Base-by-base conservation (phyloP, 176 grass and related monocot genomes). In the Areca catechu region DNA sequence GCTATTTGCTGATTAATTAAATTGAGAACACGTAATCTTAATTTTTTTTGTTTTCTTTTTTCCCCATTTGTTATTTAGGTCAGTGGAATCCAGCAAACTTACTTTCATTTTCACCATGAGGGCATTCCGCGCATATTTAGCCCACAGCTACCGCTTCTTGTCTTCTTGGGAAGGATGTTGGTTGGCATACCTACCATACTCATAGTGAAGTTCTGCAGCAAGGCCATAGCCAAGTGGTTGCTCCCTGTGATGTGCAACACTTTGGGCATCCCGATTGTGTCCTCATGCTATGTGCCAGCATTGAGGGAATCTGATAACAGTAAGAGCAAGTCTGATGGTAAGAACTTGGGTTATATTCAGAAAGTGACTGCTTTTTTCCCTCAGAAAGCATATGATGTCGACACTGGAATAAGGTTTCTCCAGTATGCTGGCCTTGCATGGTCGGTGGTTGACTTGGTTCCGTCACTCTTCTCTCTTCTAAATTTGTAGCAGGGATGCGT, bases 151-250 rank as follows among this genome's bases (percentile, higher is more conserved):
- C 80, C 94, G 4, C 50, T 85, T 52, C 17, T 75, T 27, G 17
- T 27, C 4, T 98, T 89, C 2, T 3, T 66, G 0, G 84, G 75
- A 28, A 74, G 84, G 52, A 58, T 98, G 20, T 73, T 98, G 1
- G 66, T 92, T 0, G 94, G 94, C 19, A 92, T 98, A 49, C 73
- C 88, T 0, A 92, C 84, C 58, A 98, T 98, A 78, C 63, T 98
- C 5, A 60, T 43, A 0, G 88, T 92, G 70, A 98, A 98, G 59
- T 98, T 80, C 67, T 93, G 94, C 69, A 89, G 88, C 78, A 98
- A 98, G 58, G 94, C 88, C 0, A 89, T 98, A 19, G 85, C 94
- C 1, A 98, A 89, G 53, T 93, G 94, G 94, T 72, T 98, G 37
- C 84, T 98, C 22, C 94, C 94, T 0, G 71, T 98, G 5, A 73